Conservation (phyloP, 768 basidiomycete genomes). For the Leccinum broughii region DNA sequence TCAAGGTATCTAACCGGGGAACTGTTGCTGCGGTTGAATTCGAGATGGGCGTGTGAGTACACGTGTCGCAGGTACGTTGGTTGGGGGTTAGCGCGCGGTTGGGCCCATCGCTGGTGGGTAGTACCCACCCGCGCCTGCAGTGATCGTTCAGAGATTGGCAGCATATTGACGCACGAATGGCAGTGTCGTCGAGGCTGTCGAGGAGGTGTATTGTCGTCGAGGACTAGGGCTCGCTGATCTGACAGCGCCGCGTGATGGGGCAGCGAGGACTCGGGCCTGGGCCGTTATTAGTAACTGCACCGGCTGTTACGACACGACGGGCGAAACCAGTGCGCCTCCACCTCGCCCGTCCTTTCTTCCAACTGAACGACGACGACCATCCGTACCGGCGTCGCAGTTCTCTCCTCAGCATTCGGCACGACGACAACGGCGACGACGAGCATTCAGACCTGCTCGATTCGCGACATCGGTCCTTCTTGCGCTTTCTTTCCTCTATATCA, state of each 20-base stretch:
- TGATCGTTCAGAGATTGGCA: not conserved
- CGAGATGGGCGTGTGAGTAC: slow-evolving; percentile 34
- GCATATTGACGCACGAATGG: not conserved
- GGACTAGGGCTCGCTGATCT: slow-evolving; percentile 7
- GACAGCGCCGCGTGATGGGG: slow-evolving; percentile 28
- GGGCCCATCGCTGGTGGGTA: slow-evolving; percentile 3
- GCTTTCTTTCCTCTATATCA: slow-evolving; percentile 26
- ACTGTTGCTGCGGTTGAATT: slow-evolving; percentile 28
- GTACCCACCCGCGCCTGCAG: slow-evolving; percentile 1
- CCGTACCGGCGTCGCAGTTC: slow-evolving; percentile 10
- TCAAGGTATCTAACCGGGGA: slow-evolving; percentile 19
- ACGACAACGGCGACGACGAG: slow-evolving; percentile 16
- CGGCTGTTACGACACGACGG: slow-evolving; percentile 33
- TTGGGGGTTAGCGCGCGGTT: slow-evolving; percentile 31
- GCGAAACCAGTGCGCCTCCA: slow-evolving; percentile 34
- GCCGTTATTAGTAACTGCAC: slow-evolving; percentile 30
- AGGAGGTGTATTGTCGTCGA: slow-evolving; percentile 12
- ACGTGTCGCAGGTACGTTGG: slow-evolving; percentile 30
- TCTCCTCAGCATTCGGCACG: slow-evolving; percentile 12
- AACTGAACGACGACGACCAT: slow-evolving; percentile 24
- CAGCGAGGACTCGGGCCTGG: slow-evolving; percentile 10
- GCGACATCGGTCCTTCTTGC: slow-evolving; percentile 22
- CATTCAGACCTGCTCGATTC: slow-evolving; percentile 22
- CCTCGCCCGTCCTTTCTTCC: slow-evolving; percentile 19
- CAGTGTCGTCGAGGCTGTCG: not conserved